phyloP scores from a whole-genome alignment of 345 rosid species.

The Cardamine occulta region DNA sequence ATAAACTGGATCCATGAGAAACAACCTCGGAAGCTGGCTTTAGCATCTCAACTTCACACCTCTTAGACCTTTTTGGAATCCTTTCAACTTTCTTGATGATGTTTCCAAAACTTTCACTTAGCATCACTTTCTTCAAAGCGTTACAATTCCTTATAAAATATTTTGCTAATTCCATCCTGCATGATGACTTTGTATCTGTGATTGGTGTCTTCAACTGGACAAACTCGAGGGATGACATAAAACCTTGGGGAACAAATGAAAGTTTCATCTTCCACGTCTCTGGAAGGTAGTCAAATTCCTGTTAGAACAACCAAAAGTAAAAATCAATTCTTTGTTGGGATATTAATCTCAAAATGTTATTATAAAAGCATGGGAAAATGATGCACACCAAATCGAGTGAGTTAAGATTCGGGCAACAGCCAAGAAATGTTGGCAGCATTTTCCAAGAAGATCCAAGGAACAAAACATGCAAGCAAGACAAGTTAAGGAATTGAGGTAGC shows the following conservation, averaged over 20 bases:
- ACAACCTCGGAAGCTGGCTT: neutral
- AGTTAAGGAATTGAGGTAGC: neutral
- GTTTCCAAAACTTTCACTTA: constrained; percentile 1
- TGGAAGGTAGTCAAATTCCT: neutral
- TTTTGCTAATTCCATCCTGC: neutral
- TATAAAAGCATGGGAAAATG: neutral
- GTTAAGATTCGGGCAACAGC: neutral
- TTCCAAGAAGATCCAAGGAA: neutral
- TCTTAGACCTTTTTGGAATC: neutral
- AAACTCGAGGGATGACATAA: neutral
- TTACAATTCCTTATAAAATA: neutral
- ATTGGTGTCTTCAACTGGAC: neutral
- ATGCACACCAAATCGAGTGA: neutral
- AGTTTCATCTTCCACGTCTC: neutral
- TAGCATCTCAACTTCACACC: neutral
- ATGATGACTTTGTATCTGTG: neutral
- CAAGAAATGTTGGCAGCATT: neutral
- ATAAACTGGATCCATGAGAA: constrained; percentile 7
- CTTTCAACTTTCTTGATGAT: neutral
- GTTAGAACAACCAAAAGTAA: neutral
- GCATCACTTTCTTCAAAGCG: neutral
- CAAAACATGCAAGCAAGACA: neutral
- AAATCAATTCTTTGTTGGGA: neutral
- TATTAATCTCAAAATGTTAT: neutral
- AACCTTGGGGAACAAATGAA: neutral